Conservation (phyloP, 148 eudicot species). For the Vaccinium corymbosum region DNA sequence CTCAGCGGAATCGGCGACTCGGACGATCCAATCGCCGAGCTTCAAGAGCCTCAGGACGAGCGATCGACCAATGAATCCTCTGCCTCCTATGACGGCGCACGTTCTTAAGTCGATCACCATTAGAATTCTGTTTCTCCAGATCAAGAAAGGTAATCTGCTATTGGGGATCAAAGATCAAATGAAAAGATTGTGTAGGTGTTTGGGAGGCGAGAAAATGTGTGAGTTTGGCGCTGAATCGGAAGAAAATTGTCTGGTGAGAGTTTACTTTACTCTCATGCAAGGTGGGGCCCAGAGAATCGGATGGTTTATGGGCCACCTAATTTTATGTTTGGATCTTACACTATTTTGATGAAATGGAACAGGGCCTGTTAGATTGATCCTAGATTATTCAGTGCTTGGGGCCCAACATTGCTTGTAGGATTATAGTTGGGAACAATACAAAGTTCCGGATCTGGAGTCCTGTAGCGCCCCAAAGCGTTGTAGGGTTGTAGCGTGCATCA, state of each 20-base stretch:
- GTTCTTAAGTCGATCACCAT: constrained; percentile 36
- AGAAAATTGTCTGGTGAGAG: constrained; percentile 2
- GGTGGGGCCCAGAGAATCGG: background rate
- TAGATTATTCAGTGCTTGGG: too few species aligned
- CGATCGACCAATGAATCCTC: constrained; percentile 55
- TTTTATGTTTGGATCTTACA: too few species aligned
- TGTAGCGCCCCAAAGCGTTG: too few species aligned
- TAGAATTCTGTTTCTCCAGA: constrained; percentile 17
- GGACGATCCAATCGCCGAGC: constrained; percentile 70
- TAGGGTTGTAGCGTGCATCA: too few species aligned
- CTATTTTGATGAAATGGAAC: too few species aligned
- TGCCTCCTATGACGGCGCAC: constrained; percentile 77
- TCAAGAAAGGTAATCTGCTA: constrained; percentile 15
- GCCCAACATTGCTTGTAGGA: too few species aligned
- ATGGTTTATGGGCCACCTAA: background rate
- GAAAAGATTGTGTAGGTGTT: background rate
- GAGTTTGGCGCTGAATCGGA: constrained; percentile 17
- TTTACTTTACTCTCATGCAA: background rate
- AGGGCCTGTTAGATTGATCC: too few species aligned
- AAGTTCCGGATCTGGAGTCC: too few species aligned
- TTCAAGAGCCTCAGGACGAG: constrained; percentile 57
- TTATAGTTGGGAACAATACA: too few species aligned
- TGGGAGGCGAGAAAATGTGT: constrained; percentile 11
- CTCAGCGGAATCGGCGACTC: constrained; percentile 59
- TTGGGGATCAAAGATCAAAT: background rate